Percentiles rank a stretch among this genome's conserved stretches.
Conservation (phyloP, 108 stramenopile genomes). For the Licmophora abbreviata region DNA sequence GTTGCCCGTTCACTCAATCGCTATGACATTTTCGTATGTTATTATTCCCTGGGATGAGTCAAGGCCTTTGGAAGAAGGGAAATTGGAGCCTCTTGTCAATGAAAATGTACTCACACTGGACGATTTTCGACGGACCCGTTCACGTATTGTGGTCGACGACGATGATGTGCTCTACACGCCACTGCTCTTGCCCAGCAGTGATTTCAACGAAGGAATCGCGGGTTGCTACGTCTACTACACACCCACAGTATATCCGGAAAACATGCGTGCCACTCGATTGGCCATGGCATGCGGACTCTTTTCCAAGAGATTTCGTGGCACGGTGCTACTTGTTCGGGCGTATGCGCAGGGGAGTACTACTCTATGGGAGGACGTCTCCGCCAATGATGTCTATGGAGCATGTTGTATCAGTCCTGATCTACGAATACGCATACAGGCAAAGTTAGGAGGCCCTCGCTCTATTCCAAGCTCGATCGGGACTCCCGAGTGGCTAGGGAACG, state of each 20-base stretch:
- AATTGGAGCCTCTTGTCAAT: not conserved
- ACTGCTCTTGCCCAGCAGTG: too few species aligned
- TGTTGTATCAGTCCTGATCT: constrained; percentile 49
- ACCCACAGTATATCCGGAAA: constrained; percentile 10
- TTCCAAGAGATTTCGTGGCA: constrained; percentile 39
- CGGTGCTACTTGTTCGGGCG: constrained; percentile 42
- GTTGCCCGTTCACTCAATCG: too few species aligned
- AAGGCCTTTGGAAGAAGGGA: not conserved
- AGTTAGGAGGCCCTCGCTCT: not conserved
- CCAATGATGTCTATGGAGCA: constrained; percentile 17
- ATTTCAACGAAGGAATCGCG: too few species aligned
- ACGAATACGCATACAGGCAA: constrained; percentile 15
- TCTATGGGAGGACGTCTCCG: not conserved
- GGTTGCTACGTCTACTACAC: not conserved
- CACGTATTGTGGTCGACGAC: too few species aligned
- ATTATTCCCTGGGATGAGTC: not conserved
- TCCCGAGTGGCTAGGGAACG: constrained; percentile 58
- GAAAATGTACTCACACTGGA: constrained; percentile 1
- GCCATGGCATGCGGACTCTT: constrained; percentile 79
- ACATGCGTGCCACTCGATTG: constrained; percentile 67
- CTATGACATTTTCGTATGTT: constrained; percentile 1
- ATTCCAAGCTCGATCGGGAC: not conserved
- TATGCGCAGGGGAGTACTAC: too few species aligned
- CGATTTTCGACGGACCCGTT: too few species aligned
- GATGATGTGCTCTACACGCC: too few species aligned